Conservation (phyloP, 1,284 basidiomycete species). For the Volvariella surrecta region DNA sequence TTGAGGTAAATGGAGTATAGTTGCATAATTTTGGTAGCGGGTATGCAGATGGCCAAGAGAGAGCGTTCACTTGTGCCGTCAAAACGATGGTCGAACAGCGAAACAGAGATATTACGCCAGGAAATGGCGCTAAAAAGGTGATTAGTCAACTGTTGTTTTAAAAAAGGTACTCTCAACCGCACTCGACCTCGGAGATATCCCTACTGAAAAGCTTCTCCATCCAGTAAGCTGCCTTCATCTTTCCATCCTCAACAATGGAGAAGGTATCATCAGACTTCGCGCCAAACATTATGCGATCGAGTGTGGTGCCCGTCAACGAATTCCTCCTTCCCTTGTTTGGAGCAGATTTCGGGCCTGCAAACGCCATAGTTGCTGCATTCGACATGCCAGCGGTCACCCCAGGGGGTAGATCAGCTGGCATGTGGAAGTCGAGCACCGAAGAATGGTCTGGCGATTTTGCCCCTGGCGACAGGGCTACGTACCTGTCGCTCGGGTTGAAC, state of each 20-base stretch:
- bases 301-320: constrained; percentile 39
- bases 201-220: constrained; percentile 50
- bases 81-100: constrained; percentile 59
- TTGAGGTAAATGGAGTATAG: constrained; percentile 38
- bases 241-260: constrained; percentile 40
- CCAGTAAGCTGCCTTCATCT: constrained; percentile 65
- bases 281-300: constrained; percentile 56
- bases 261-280: constrained; percentile 33
- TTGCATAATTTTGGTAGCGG: constrained; percentile 34
- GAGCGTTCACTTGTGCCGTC: constrained; percentile 43
- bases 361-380: constrained; percentile 40
- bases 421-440: constrained; percentile 21
- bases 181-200: constrained; percentile 43
- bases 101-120: constrained; percentile 42
- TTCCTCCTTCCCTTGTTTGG: constrained; percentile 27
- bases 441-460: constrained; percentile 21
- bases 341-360: constrained; percentile 27
- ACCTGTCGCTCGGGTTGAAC: constrained; percentile 20
- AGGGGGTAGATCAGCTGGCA: constrained; percentile 30
- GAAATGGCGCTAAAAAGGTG: constrained; percentile 25
- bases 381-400: constrained; percentile 37
- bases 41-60: constrained; percentile 51
- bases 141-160: constrained; percentile 9
- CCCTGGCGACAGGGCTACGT: constrained; percentile 19
- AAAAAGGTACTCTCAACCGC: constrained; percentile 20